Conservation (phyloP, 371 early-diverging fungal genomes). For the Paraphysoderma sedebokerense region DNA sequence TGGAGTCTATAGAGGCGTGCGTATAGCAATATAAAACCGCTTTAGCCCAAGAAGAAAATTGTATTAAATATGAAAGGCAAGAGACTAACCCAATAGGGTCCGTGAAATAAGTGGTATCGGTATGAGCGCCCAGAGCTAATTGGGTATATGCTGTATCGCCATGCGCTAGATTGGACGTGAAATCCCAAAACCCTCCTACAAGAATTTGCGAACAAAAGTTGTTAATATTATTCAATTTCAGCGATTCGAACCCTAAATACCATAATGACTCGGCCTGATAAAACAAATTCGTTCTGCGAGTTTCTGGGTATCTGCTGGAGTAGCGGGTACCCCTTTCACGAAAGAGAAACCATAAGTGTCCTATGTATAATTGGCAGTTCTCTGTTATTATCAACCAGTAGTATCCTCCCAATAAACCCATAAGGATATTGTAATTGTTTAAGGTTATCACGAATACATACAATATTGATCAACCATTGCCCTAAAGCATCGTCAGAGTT, state of each 20-base stretch:
- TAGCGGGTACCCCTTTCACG: slow-evolving; percentile 53
- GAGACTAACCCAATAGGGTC: slow-evolving; percentile 54
- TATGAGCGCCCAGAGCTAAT: slow-evolving; percentile 61
- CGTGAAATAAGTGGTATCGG: slow-evolving; percentile 83
- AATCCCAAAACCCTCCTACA: slow-evolving; percentile 55
- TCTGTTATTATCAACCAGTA: background rate
- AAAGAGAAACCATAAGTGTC: slow-evolving; percentile 57
- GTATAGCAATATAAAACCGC: background rate
- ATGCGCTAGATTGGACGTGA: slow-evolving; percentile 59
- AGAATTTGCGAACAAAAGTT: slow-evolving; percentile 4
- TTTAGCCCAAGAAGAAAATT: background rate
- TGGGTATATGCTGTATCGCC: slow-evolving; percentile 78
- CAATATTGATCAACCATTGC: slow-evolving; percentile 52
- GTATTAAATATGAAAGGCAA: background rate
- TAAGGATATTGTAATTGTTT: background rate
- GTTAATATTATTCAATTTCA: background rate
- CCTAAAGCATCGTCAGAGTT: slow-evolving; percentile 42
- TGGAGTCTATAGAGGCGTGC: slow-evolving; percentile 30
- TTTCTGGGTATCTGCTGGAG: slow-evolving; percentile 40
- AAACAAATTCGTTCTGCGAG: slow-evolving; percentile 50
- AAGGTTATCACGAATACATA: slow-evolving; percentile 4
- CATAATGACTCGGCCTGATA: slow-evolving; percentile 69
- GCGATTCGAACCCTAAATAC: too few species aligned
- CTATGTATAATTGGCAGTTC: slow-evolving; percentile 5
- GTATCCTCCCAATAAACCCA: background rate